Evolutionary conservation across 148 eudicot species (phyloP).

Genomic region (Chenopodium berlandieri): DNA sequence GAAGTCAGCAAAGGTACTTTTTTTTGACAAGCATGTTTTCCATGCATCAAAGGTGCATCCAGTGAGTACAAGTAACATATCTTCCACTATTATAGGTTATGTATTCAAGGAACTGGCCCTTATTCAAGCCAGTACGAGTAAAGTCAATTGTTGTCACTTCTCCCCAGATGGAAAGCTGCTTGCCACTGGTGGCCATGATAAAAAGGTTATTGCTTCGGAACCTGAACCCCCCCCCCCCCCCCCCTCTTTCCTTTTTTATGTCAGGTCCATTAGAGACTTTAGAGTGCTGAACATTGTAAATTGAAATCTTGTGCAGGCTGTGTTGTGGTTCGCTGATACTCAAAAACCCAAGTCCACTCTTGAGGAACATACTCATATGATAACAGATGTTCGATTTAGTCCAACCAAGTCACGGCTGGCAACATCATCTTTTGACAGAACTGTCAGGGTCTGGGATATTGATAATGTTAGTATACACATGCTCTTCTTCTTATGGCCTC

Average conservation of each 20-base stretch:
- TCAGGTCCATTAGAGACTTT: not conserved
- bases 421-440: constrained; percentile 76
- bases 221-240: not conserved
- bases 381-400: constrained; percentile 82
- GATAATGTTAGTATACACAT: constrained; percentile 57
- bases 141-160: constrained; percentile 74
- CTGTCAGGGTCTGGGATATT: constrained; percentile 87
- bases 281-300: not conserved
- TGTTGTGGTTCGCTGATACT: constrained; percentile 66
- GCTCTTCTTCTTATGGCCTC: not conserved
- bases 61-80: constrained; percentile 3
- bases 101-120: constrained; percentile 43
- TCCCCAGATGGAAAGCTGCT: constrained; percentile 83
- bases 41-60: not conserved
- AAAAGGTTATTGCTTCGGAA: constrained; percentile 47
- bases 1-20: constrained; percentile 51
- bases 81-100: constrained; percentile 27
- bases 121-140: constrained; percentile 46
- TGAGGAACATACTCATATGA: constrained; percentile 72
- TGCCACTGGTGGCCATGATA: constrained; percentile 88
- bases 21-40: not conserved
- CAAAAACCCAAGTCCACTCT: constrained; percentile 52
- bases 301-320: constrained; percentile 52
- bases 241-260: not conserved
- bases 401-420: constrained; percentile 67